Evolutionary conservation across 2,329 filamentous ascomycete genomes (phyloP).

Genomic region (Cladobotryum protrusum): DNA sequence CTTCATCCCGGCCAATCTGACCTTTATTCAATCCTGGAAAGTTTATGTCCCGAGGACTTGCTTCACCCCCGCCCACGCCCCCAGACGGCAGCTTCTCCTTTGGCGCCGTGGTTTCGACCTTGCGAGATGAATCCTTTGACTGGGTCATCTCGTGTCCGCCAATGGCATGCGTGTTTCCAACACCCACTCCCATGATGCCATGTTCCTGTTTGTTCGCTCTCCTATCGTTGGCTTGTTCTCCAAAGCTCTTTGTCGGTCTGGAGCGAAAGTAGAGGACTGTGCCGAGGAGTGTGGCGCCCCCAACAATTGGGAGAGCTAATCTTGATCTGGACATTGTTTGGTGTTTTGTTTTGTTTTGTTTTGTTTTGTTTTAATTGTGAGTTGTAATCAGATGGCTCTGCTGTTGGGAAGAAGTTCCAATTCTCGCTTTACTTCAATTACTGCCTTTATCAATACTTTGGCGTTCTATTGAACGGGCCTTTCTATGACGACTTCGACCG

Average conservation of each 20-base stretch:
- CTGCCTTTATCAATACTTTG: too few relatives aligned
- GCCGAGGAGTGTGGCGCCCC: background rate
- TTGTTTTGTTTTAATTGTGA: too few relatives aligned
- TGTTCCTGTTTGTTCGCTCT: background rate
- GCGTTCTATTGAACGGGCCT: too few relatives aligned
- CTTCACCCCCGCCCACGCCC: slow-evolving; percentile 26
- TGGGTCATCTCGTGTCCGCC: background rate
- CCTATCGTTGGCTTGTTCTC: background rate
- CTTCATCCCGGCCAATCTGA: slow-evolving; percentile 1
- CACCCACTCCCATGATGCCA: background rate
- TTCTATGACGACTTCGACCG: too few relatives aligned
- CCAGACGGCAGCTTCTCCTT: slow-evolving; percentile 28
- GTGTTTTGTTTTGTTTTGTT: too few relatives aligned
- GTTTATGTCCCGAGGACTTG: slow-evolving; percentile 24
- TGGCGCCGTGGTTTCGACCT: slow-evolving; percentile 19
- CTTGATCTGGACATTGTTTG: too few relatives aligned
- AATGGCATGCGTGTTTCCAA: background rate
- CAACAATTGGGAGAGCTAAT: background rate
- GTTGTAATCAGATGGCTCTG: too few relatives aligned
- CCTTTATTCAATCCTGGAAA: slow-evolving; percentile 14
- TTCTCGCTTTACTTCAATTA: too few relatives aligned
- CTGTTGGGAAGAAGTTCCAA: too few relatives aligned
- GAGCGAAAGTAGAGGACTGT: background rate
- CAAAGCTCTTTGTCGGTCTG: background rate
- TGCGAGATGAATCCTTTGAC: slow-evolving; percentile 14